phyloP scores from a whole-genome alignment of 2,329 filamentous ascomycete genomes.

The Chaetoscypha palmicola region DNA sequence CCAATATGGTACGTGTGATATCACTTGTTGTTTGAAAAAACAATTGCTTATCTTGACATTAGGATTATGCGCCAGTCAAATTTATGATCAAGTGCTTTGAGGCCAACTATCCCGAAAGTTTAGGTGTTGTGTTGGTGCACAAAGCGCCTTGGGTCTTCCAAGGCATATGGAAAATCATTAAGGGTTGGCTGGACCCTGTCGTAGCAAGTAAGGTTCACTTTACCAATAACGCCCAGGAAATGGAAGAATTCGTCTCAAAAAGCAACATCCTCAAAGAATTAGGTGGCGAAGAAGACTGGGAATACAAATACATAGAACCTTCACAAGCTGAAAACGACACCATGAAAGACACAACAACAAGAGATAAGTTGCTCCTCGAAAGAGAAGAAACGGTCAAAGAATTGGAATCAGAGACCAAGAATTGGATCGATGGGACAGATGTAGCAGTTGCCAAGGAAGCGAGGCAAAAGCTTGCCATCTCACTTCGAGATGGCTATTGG shows the following conservation, averaged over 20 bases:
- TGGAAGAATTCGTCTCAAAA: conserved; percentile 67
- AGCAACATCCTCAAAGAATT: conserved; percentile 72
- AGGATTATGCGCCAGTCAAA: conserved; percentile 92
- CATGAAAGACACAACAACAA: conserved; percentile 59
- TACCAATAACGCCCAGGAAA: conserved; percentile 71
- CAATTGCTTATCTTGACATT: background rate
- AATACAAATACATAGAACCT: conserved; percentile 77
- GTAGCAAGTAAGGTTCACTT: conserved; percentile 93
- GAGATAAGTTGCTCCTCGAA: conserved; percentile 55
- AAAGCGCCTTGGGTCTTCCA: conserved; percentile 97
- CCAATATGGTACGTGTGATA: conserved; percentile 71
- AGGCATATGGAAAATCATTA: conserved; percentile 94
- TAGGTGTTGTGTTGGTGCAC: conserved; percentile 86
- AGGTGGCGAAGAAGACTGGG: conserved; percentile 79
- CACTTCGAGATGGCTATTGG: conserved; percentile 77
- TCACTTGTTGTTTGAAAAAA: background rate
- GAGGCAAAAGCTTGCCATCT: conserved; percentile 54
- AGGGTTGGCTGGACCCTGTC: conserved; percentile 93
- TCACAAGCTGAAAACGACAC: conserved; percentile 64
- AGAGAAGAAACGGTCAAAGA: conserved; percentile 60
- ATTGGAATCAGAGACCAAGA: conserved; percentile 66
- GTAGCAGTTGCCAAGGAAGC: conserved; percentile 44
- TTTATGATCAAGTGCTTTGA: conserved; percentile 99
- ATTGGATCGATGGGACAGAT: conserved; percentile 58
- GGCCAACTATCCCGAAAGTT: conserved; percentile 91